Evolutionary conservation across 2,329 filamentous ascomycete genomes (phyloP).

Genomic region (Trichoderma arundinaceum): DNA sequence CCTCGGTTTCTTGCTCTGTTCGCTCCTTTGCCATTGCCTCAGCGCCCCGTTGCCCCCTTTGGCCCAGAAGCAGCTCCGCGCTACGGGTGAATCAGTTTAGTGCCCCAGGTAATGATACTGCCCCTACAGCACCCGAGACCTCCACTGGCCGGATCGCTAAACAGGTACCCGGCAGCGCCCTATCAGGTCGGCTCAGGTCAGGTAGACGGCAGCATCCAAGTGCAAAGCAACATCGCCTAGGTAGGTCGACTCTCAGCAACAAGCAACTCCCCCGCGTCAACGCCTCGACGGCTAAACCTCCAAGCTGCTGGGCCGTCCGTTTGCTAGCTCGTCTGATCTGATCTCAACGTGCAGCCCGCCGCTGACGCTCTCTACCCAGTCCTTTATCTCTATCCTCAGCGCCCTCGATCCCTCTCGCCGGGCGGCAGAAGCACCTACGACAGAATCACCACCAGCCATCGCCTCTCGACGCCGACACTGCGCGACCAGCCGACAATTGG

Average conservation of each 20-base stretch:
- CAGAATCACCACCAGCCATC: slow-evolving; percentile 7
- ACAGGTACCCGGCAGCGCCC: slow-evolving; percentile 13
- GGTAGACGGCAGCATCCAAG: neutral
- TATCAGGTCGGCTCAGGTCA: neutral
- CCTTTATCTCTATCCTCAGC: slow-evolving; percentile 8
- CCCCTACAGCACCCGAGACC: slow-evolving; percentile 19
- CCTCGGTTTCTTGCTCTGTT: neutral
- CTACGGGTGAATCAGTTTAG: slow-evolving; percentile 13
- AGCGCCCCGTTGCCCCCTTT: neutral
- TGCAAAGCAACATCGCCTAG: too few species aligned
- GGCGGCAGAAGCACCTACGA: neutral
- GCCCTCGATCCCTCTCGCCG: neutral
- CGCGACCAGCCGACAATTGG: slow-evolving; percentile 32
- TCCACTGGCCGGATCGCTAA: slow-evolving; percentile 20
- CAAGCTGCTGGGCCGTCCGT: slow-evolving; percentile 19
- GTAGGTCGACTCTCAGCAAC: slow-evolving; percentile 8
- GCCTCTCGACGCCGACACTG: slow-evolving; percentile 21
- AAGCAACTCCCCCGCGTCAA: slow-evolving; percentile 27
- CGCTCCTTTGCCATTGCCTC: neutral
- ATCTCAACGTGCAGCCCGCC: slow-evolving; percentile 16
- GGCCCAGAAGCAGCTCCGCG: neutral
- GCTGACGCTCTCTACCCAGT: slow-evolving; percentile 18
- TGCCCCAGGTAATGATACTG: slow-evolving; percentile 2
- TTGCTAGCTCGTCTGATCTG: slow-evolving; percentile 13
- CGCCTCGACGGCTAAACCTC: slow-evolving; percentile 27